Percentiles rank a stretch among this genome's conserved stretches.
Evolutionary conservation across 441 rosid genomes (phyloP).

Genomic region (Gossypium davidsonii): DNA sequence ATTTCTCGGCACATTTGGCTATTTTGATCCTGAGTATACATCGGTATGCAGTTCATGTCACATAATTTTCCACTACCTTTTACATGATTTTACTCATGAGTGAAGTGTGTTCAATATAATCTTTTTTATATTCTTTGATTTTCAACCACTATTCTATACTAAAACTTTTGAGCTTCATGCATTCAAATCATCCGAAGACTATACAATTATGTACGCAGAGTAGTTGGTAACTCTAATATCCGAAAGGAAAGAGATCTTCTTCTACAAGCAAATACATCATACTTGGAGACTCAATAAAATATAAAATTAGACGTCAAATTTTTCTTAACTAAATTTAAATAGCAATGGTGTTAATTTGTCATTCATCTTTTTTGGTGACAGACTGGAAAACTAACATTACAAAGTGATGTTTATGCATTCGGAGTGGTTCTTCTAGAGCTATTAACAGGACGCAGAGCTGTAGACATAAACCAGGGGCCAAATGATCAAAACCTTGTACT

Average conservation of each 20-base stretch:
- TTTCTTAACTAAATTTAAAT: too few relatives aligned
- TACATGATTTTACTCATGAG: neutral
- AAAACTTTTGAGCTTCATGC: too few relatives aligned
- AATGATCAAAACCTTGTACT: conserved; percentile 82
- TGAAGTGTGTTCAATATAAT: too few relatives aligned
- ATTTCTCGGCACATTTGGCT: conserved; percentile 90
- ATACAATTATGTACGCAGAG: too few relatives aligned
- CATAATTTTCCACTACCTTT: neutral
- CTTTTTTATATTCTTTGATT: too few relatives aligned
- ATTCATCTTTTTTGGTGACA: conserved; percentile 25
- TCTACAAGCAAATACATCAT: too few relatives aligned
- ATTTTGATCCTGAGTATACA: conserved; percentile 88
- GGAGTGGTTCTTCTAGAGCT: conserved; percentile 90
- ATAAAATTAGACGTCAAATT: too few relatives aligned
- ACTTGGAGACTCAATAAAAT: too few relatives aligned
- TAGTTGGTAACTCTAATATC: too few relatives aligned
- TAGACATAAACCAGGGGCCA: conserved; percentile 73
- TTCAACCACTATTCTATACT: too few relatives aligned
- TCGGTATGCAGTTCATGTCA: conserved; percentile 39
- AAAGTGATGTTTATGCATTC: conserved; percentile 90
- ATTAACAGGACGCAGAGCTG: conserved; percentile 85
- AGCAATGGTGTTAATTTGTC: neutral
- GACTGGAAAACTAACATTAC: conserved; percentile 90
- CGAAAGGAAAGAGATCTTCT: too few relatives aligned
- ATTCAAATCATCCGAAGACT: too few relatives aligned